phyloP scores from a whole-genome alignment of 2,329 filamentous ascomycete genomes.

The Lachnellula arida region DNA sequence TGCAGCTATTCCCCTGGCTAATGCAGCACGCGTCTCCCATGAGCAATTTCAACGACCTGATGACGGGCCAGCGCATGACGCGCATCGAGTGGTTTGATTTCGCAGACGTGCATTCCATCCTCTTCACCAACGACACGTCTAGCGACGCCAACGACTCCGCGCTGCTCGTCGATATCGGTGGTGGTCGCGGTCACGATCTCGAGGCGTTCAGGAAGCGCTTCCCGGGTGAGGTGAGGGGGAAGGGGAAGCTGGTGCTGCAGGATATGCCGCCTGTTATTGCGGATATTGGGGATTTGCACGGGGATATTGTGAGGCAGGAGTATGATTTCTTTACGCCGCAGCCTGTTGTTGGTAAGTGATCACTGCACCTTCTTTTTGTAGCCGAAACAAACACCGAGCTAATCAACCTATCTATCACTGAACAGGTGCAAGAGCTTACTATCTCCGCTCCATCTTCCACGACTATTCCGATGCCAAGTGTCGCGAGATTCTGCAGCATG shows the following conservation, averaged over 20 bases:
- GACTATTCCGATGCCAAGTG: slow-evolving; percentile 33
- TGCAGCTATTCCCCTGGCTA: slow-evolving; percentile 12
- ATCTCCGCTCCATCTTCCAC: slow-evolving; percentile 31
- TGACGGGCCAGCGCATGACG: slow-evolving; percentile 11
- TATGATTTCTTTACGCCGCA: slow-evolving; percentile 26
- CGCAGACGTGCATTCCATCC: slow-evolving; percentile 4
- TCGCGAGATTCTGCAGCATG: slow-evolving; percentile 27
- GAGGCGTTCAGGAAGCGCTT: slow-evolving; percentile 8
- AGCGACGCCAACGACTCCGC: neutral
- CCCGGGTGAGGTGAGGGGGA: neutral
- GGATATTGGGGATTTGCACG: slow-evolving; percentile 2
- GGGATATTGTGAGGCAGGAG: slow-evolving; percentile 23
- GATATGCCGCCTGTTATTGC: slow-evolving; percentile 18
- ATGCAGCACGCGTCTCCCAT: slow-evolving; percentile 10
- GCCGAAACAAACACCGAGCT: neutral
- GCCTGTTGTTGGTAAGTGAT: neutral
- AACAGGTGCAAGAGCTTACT: slow-evolving; percentile 29
- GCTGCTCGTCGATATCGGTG: slow-evolving; percentile 13
- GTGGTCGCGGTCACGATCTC: slow-evolving; percentile 6
- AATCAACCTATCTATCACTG: neutral
- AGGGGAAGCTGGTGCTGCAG: slow-evolving; percentile 19
- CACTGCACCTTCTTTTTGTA: neutral
- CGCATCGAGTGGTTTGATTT: slow-evolving; percentile 8
- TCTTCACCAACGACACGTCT: neutral
- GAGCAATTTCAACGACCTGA: slow-evolving; percentile 13